phyloP scores from a whole-genome alignment of 768 basidiomycete species.

The Leccinum arenicola region DNA sequence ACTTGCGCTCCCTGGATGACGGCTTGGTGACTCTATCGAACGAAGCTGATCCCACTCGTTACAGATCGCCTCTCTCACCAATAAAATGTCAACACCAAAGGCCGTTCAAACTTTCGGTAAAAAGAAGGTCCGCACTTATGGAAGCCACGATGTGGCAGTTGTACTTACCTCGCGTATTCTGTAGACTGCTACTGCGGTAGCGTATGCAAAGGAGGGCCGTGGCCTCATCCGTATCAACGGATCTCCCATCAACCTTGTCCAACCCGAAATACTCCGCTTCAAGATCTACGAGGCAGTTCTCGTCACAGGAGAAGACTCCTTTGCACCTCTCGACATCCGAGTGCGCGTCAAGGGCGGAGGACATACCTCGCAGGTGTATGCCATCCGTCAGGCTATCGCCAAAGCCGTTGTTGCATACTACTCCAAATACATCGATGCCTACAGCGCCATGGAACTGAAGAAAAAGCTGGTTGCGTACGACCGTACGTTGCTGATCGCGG shows the following conservation, averaged over 20 bases:
- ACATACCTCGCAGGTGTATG: slow-evolving; percentile 98
- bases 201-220: slow-evolving; percentile 93
- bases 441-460: slow-evolving; percentile 95
- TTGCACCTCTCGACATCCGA: slow-evolving; percentile 88
- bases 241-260: slow-evolving; percentile 92
- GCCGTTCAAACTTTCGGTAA: slow-evolving; percentile 99
- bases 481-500: slow-evolving; percentile 84
- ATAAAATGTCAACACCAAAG: slow-evolving; percentile 71
- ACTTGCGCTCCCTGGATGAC: slow-evolving; percentile 36
- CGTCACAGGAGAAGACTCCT: slow-evolving; percentile 87
- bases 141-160: background rate
- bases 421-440: slow-evolving; percentile 98
- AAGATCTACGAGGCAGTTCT: slow-evolving; percentile 99
- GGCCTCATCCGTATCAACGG: slow-evolving; percentile 97
- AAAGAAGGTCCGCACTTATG: slow-evolving; percentile 78
- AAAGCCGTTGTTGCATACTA: slow-evolving; percentile 98
- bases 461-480: slow-evolving; percentile 97
- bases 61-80: slow-evolving; percentile 24
- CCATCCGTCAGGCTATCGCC: slow-evolving; percentile 97
- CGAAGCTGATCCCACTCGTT: slow-evolving; percentile 18
- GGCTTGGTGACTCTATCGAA: background rate
- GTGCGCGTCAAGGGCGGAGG: slow-evolving; percentile 99
- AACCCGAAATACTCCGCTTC: slow-evolving; percentile 93
- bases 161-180: slow-evolving; percentile 5
- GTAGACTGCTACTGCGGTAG: slow-evolving; percentile 97